These are phyloP conservation scores for Cordyceps fumosorosea DNA, from an alignment of 2,329 filamentous ascomycete genomes.

Conservation along the genomic window DNA sequence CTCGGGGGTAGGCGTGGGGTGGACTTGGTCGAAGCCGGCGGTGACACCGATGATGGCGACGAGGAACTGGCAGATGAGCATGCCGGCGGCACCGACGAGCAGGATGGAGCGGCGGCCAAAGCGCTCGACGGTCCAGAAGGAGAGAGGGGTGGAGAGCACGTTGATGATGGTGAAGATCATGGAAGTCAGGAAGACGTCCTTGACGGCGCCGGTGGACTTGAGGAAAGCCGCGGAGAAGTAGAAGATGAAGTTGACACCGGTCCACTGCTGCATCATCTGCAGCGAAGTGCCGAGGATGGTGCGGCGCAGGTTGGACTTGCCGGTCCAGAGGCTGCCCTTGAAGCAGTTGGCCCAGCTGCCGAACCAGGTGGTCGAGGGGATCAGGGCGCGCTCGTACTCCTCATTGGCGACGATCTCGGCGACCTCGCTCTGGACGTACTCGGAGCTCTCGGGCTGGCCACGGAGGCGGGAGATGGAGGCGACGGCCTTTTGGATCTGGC, in stretches of 20 bases:
- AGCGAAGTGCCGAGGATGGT: constrained; percentile 66
- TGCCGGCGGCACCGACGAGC: constrained; percentile 70
- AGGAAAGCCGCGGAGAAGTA: constrained; percentile 84
- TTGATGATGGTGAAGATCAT: constrained; percentile 86
- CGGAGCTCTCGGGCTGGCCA: constrained; percentile 64
- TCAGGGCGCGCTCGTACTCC: constrained; percentile 69
- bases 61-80: constrained; percentile 83
- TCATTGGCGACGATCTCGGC: constrained; percentile 85
- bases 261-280: constrained; percentile 79
- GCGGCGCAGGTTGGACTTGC: constrained; percentile 62
- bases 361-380: constrained; percentile 59
- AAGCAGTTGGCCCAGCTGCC: constrained; percentile 64
- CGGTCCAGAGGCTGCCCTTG: constrained; percentile 53
- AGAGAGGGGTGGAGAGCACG: constrained; percentile 75
- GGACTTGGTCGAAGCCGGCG: constrained; percentile 45
- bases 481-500: constrained; percentile 59
- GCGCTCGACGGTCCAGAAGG: constrained; percentile 79
- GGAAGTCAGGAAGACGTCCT: constrained; percentile 74
- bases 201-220: constrained; percentile 66
- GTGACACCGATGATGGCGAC: constrained; percentile 70
- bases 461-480: constrained; percentile 60
- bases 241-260: constrained; percentile 91
- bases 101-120: constrained; percentile 76
- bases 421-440: constrained; percentile 71
- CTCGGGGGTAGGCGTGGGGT: constrained; percentile 35